phyloP scores from a whole-genome alignment of 306 rosid species.

The Casuarina cunninghamiana region DNA sequence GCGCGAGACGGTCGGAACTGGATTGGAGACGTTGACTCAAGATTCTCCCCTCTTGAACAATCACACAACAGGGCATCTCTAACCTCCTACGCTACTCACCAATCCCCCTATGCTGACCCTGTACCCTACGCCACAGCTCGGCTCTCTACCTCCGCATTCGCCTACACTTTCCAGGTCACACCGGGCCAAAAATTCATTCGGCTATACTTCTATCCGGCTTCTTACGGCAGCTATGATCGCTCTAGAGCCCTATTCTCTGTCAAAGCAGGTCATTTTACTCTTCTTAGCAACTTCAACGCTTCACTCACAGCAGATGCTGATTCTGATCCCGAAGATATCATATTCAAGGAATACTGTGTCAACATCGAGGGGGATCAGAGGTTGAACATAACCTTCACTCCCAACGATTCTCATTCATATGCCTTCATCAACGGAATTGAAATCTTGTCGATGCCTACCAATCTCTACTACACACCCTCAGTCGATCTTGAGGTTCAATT shows the following conservation, averaged over 20 bases:
- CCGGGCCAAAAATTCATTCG: slow-evolving; percentile 1
- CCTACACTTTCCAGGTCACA: neutral
- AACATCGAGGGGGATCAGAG: neutral
- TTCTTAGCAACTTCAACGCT: neutral
- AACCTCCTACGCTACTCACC: too few relatives aligned
- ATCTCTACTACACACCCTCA: neutral
- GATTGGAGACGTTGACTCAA: neutral
- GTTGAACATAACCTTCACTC: slow-evolving; percentile 1
- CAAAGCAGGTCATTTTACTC: neutral
- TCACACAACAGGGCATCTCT: neutral
- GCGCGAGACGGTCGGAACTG: neutral
- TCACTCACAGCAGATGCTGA: neutral
- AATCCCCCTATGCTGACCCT: accelerated
- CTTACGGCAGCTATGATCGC: neutral
- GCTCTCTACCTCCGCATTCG: neutral
- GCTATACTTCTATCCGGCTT: neutral
- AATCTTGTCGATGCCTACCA: neutral
- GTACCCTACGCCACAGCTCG: neutral
- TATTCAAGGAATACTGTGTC: neutral
- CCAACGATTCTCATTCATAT: neutral
- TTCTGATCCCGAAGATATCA: neutral
- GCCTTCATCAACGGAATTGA: neutral
- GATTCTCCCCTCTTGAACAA: neutral
- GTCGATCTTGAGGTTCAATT: neutral
- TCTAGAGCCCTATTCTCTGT: neutral